phyloP scores from a whole-genome alignment of 331 rosid genomes.

The Prunus yedoensis region DNA sequence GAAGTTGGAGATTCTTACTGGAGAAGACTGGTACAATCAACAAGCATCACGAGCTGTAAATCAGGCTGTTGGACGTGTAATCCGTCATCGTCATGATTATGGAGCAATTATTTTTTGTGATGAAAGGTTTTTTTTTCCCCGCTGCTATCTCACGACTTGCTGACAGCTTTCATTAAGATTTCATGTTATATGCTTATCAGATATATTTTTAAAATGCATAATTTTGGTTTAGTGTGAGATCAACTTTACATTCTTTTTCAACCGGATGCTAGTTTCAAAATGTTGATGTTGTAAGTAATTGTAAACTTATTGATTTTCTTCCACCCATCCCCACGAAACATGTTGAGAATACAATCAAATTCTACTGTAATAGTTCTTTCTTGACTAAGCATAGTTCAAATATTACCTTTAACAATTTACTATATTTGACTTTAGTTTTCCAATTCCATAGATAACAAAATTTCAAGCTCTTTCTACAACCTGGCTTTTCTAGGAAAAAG shows the following conservation, averaged over 20 bases:
- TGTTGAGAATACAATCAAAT: slow-evolving; percentile 4
- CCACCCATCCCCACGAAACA: background rate
- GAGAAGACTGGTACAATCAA: slow-evolving; percentile 96
- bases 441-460: background rate
- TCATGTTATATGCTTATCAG: background rate
- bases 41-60: slow-evolving; percentile 97
- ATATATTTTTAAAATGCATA: background rate
- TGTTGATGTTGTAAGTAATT: background rate
- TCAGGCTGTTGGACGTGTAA: slow-evolving; percentile 97
- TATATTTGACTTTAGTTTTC: background rate
- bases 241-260: background rate
- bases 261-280: slow-evolving; percentile 4
- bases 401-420: background rate
- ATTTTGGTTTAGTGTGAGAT: background rate
- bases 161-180: no score
- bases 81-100: slow-evolving; percentile 94
- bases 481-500: background rate
- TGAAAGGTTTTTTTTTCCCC: slow-evolving; percentile 65
- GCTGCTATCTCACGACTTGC: background rate
- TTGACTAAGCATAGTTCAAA: background rate
- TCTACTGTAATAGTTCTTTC: background rate
- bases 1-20: slow-evolving; percentile 55
- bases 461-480: background rate
- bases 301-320: background rate
- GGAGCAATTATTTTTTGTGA: slow-evolving; percentile 94